Evolutionary conservation across 2,329 filamentous ascomycete species (phyloP).

Genomic region (Rutstroemia sydowiana): DNA sequence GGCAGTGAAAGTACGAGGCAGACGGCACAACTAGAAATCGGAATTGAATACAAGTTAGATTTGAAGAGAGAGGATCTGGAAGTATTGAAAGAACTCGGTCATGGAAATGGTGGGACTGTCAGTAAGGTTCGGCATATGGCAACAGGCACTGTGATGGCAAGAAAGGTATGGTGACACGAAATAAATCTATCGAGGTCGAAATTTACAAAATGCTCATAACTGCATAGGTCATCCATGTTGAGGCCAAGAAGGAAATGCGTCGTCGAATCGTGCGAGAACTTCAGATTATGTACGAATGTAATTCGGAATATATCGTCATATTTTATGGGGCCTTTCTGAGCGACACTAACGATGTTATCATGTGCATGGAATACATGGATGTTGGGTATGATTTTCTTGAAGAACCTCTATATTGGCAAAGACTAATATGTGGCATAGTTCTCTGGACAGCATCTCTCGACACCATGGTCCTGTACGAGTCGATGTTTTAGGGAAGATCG

Average conservation of each 20-base stretch:
- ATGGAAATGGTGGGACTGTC: constrained; percentile 94
- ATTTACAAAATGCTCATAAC: constrained; percentile 1
- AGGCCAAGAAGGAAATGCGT: constrained; percentile 93
- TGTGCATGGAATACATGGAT: constrained; percentile 99
- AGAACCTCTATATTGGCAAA: background rate
- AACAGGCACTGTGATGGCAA: constrained; percentile 93
- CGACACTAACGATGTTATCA: constrained; percentile 93
- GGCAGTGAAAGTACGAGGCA: constrained; percentile 48
- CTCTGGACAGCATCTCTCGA: constrained; percentile 87
- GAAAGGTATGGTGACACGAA: constrained; percentile 61
- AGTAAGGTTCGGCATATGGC: constrained; percentile 95
- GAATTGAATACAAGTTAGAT: constrained; percentile 93
- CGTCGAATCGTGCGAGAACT: constrained; percentile 96
- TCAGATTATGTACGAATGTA: constrained; percentile 97
- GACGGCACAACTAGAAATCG: constrained; percentile 77
- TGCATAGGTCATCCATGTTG: constrained; percentile 84
- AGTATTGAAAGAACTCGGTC: constrained; percentile 87
- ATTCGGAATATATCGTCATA: constrained; percentile 92
- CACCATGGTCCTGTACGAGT: constrained; percentile 93
- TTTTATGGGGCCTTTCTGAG: constrained; percentile 98
- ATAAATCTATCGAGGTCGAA: background rate
- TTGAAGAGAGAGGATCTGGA: constrained; percentile 86
- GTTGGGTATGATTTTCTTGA: constrained; percentile 67
- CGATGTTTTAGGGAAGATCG: constrained; percentile 95
- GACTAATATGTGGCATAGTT: constrained; percentile 46